Base-by-base conservation (phyloP, 371 early-diverging fungal genomes). In the Chytridium lagenaria region DNA sequence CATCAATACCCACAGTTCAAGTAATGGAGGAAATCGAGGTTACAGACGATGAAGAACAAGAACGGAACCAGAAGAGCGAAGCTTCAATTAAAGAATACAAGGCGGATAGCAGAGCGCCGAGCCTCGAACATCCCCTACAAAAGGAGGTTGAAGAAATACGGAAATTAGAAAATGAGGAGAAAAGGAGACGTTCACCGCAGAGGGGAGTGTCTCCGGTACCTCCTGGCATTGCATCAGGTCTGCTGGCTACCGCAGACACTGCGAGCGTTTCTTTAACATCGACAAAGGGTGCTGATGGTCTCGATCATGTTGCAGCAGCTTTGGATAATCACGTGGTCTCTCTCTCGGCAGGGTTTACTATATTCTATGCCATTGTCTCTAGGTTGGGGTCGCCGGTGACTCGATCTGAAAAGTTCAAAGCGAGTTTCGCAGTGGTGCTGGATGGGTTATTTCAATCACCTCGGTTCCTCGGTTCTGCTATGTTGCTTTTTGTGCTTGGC, bases 11-110 rank as follows among this genome's bases (percentile, higher is more conserved):
- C 0, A 7, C 26, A 23, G 68, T n/a, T 26, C 22, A 50, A n/a
- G 1, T 22, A 59, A n/a, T 7, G 0, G 61, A 59, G 23, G 59
- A 69, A 38, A 7, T 37, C 12, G 69, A 69, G 36, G 33, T 23
- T 44, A 28, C 26, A 52, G 38, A 52, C 10, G 59, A 63, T 16
- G 57, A 34, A 37, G 69, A 63, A 64, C 1, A 16, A 16, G 57
- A 50, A 30, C 55, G 12, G 55, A 52, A 26, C 12, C 55, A n/a
- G 26, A 52, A 52, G 26, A 26, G 5, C n/a, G 7, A 7, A 5
- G 12, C 5, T 26, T n/a, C 55, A 26, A n/a, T 26, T 52, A 26
- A 5, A n/a, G 55, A 26, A n/a, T 12, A 44, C 19, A 7, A 7
- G 12, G 44, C 19, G 7, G 44, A 12, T 7, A 19, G 7, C 44